Conservation (phyloP, 116 monocot species). For the Posidonia oceanica region DNA sequence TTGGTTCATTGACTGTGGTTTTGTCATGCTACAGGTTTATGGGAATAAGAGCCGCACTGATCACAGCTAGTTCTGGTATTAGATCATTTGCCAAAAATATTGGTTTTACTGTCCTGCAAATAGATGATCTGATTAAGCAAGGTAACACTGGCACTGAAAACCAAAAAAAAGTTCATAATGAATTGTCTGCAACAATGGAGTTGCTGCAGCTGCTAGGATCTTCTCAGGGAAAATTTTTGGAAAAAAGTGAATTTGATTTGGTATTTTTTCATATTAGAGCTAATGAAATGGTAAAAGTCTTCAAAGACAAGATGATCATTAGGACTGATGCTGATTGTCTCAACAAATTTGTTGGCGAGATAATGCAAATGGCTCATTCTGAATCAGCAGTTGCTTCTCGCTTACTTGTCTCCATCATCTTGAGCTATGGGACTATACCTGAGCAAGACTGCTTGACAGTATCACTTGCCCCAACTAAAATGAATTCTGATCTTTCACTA, state of each 20-base stretch:
- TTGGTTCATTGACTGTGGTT: conserved; percentile 1
- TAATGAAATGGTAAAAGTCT: conserved; percentile 21
- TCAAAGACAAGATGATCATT: conserved; percentile 28
- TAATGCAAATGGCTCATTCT: conserved; percentile 37
- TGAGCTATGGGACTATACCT: conserved; percentile 53
- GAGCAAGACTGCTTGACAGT: conserved; percentile 25
- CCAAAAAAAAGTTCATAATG: conserved; percentile 4
- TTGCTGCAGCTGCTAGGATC: conserved; percentile 62
- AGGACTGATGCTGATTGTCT: conserved; percentile 40
- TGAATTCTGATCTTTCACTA: conserved; percentile 66
- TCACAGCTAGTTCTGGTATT: conserved; percentile 31
- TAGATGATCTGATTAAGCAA: conserved; percentile 23
- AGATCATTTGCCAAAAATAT: conserved; percentile 51
- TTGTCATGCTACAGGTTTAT: conserved; percentile 48
- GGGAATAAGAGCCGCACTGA: conserved; percentile 77
- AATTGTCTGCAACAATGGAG: conserved; percentile 13
- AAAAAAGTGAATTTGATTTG: conserved; percentile 65
- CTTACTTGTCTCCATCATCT: conserved; percentile 56
- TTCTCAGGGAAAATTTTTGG: conserved; percentile 46
- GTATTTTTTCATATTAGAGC: conserved; percentile 56
- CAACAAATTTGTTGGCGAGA: conserved; percentile 47
- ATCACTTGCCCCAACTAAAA: conserved; percentile 20
- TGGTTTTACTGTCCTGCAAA: conserved; percentile 44
- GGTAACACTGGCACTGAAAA: conserved; percentile 3
- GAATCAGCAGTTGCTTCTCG: conserved; percentile 57